Evolutionary conservation across 2,329 filamentous ascomycete species (phyloP).

Genomic region (Tetracladium maxilliforme): DNA sequence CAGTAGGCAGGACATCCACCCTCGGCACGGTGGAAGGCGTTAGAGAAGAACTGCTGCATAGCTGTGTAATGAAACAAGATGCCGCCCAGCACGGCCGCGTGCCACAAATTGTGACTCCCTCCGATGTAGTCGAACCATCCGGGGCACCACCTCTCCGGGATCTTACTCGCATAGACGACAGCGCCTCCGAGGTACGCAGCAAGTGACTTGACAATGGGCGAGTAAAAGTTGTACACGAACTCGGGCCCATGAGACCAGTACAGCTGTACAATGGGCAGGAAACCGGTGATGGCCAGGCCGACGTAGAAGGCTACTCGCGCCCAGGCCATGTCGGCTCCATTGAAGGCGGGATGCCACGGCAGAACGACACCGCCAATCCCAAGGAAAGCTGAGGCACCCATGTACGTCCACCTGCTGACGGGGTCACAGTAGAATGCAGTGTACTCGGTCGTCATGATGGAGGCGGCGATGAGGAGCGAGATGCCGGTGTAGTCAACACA

Average conservation of each 20-base stretch:
- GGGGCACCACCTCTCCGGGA: conserved; percentile 85
- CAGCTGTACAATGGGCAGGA: conserved; percentile 77
- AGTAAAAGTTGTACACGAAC: conserved; percentile 83
- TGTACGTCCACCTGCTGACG: conserved; percentile 71
- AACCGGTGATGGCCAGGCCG: conserved; percentile 73
- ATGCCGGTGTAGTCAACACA: conserved; percentile 99
- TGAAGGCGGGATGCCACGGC: conserved; percentile 94
- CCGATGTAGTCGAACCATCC: conserved; percentile 93
- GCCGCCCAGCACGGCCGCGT: conserved; percentile 82
- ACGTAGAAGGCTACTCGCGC: conserved; percentile 84
- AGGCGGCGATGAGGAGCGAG: conserved; percentile 83
- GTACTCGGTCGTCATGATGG: conserved; percentile 96
- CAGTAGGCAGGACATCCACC: conserved; percentile 40
- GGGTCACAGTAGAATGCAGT: conserved; percentile 98
- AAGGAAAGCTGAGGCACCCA: conserved; percentile 64
- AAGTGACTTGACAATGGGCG: conserved; percentile 72
- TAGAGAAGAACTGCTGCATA: conserved; percentile 88
- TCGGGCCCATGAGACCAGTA: conserved; percentile 59
- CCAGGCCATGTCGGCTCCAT: conserved; percentile 85
- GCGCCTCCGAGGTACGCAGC: conserved; percentile 78
- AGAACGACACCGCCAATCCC: conserved; percentile 80
- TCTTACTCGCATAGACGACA: conserved; percentile 75
- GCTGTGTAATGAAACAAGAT: conserved; percentile 96
- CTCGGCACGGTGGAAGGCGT: conserved; percentile 55
- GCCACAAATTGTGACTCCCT: conserved; percentile 95